These are phyloP conservation scores for Leucosporidium yakuticum DNA, from an alignment of 768 basidiomycete genomes.

Conservation along the genomic window DNA sequence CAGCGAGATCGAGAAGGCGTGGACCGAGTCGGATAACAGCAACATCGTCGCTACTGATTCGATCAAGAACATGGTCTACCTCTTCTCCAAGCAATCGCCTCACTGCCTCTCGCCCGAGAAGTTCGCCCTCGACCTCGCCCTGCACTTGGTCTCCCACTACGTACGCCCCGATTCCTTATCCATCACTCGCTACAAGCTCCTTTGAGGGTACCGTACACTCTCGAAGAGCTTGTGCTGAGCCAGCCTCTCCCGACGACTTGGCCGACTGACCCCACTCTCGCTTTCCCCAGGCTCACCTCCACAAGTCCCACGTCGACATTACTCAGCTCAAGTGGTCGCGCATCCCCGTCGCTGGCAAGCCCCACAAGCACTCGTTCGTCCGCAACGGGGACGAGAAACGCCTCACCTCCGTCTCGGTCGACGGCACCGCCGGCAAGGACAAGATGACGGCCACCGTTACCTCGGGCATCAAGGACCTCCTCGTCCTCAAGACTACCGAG, in stretches of 20 bases:
- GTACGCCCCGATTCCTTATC: slow-evolving; percentile 1
- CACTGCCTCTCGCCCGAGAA: slow-evolving; percentile 74
- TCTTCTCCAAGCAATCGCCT: slow-evolving; percentile 72
- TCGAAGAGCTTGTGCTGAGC: background rate
- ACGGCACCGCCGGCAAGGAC: slow-evolving; percentile 60
- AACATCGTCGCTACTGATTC: slow-evolving; percentile 88
- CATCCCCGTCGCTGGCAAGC: slow-evolving; percentile 43
- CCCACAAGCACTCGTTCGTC: slow-evolving; percentile 73
- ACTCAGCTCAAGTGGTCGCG: slow-evolving; percentile 68
- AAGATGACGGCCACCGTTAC: slow-evolving; percentile 58
- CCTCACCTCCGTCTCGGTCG: slow-evolving; percentile 48
- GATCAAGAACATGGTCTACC: slow-evolving; percentile 48
- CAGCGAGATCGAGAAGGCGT: slow-evolving; percentile 50
- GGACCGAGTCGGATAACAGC: slow-evolving; percentile 80
- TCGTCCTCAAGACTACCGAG: slow-evolving; percentile 80
- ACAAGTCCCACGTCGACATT: slow-evolving; percentile 36
- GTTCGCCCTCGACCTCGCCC: slow-evolving; percentile 80
- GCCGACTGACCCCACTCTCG: background rate
- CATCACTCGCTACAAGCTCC: no score
- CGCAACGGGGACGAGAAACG: slow-evolving; percentile 89
- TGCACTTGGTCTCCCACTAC: slow-evolving; percentile 75
- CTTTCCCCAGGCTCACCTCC: slow-evolving; percentile 24
- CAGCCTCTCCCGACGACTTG: background rate
- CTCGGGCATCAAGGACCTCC: slow-evolving; percentile 28
- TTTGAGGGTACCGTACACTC: background rate